Conservation (phyloP, 225 moss, liverwort and hornwort genomes). For the Rhytidiadelphus loreus region DNA sequence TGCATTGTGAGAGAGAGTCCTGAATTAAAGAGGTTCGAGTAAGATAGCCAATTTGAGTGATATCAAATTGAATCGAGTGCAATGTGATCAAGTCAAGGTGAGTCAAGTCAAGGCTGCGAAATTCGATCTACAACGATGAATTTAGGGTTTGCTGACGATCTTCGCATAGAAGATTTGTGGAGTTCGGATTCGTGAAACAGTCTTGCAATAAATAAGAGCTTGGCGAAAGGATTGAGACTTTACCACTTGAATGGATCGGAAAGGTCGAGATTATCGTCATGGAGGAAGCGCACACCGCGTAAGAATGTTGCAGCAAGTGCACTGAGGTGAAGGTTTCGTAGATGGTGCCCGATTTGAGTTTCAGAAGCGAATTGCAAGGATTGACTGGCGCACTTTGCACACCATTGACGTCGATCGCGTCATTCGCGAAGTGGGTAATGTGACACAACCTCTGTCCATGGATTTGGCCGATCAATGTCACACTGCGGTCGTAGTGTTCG, state of each 20-base stretch:
- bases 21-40: too few species aligned
- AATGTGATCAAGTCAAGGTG: neutral
- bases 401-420: slow-evolving; percentile 58
- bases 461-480: neutral
- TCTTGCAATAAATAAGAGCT: neutral
- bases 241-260: neutral
- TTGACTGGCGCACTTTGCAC: slow-evolving; percentile 72
- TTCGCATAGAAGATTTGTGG: neutral
- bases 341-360: slow-evolving; percentile 32
- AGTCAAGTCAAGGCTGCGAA: neutral
- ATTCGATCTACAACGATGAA: neutral
- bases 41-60: neutral
- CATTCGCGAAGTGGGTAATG: slow-evolving; percentile 58
- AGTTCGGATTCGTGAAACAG: neutral
- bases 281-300: neutral
- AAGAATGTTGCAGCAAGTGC: neutral
- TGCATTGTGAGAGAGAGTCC: too few species aligned
- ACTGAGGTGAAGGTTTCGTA: neutral
- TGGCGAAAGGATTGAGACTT: neutral
- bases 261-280: neutral
- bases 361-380: slow-evolving; percentile 42
- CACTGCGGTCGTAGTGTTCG: neutral
- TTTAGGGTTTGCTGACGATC: neutral
- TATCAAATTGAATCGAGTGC: neutral
- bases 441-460: neutral